Percentiles rank a stretch among this genome's conserved stretches.
Conservation (phyloP, 2,329 filamentous ascomycete species). For the Knoxdaviesia capensis region DNA sequence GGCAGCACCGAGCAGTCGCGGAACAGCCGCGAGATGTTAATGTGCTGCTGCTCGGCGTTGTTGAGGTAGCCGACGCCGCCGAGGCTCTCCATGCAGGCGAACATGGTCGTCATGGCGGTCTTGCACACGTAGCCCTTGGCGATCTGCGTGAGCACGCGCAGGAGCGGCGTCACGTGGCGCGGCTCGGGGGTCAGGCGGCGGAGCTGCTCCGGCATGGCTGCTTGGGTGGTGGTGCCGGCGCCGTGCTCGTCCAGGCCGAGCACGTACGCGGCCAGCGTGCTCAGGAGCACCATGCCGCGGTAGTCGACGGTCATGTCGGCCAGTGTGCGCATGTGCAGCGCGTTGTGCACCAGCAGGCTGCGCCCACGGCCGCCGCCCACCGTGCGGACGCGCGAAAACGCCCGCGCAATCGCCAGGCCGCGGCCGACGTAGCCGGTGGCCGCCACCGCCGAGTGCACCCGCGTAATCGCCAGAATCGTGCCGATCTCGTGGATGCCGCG, state of each 20-base stretch:
- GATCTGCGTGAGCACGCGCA: constrained; percentile 38
- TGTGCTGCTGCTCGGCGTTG: constrained; percentile 35
- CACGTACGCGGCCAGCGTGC: constrained; percentile 29
- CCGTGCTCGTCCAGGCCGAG: constrained; percentile 33
- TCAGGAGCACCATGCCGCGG: constrained; percentile 32
- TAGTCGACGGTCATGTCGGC: constrained; percentile 35
- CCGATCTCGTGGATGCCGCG: constrained; percentile 48
- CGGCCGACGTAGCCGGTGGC: constrained; percentile 32
- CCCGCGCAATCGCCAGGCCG: constrained; percentile 33
- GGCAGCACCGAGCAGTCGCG: constrained; percentile 42
- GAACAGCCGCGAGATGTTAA: constrained; percentile 46
- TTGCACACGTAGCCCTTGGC: constrained; percentile 38
- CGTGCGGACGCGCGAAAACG: constrained; percentile 35
- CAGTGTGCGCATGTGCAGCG: constrained; percentile 36
- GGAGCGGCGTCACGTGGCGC: constrained; percentile 18
- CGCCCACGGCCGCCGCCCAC: constrained; percentile 24
- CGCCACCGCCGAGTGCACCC: constrained; percentile 33
- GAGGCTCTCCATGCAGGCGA: constrained; percentile 40
- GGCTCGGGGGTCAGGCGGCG: constrained; percentile 13
- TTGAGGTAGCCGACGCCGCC: constrained; percentile 48
- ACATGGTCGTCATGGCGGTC: constrained; percentile 25
- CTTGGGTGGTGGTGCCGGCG: constrained; percentile 7
- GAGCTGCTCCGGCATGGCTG: not conserved
- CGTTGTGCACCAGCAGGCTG: constrained; percentile 26
- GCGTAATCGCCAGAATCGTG: constrained; percentile 46